Evolutionary conservation across 148 eudicot genomes (phyloP), one percentile per base, ranked within the genome.

Genomic region (Persicaria tinctoria): DNA sequence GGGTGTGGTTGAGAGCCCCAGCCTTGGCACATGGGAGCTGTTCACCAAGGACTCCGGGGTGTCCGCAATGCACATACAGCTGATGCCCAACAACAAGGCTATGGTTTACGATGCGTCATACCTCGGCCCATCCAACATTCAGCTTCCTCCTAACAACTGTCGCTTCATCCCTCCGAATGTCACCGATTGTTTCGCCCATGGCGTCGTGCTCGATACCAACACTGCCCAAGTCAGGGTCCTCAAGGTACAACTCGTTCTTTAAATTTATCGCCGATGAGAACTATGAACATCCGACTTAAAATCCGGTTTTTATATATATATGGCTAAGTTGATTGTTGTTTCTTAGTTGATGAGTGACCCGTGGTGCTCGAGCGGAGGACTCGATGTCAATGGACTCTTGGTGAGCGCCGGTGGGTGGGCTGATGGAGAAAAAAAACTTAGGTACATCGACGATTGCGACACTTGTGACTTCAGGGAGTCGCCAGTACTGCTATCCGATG

Each of bases 361-460:
- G 59, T 94, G 98, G 98, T 94, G 98, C 78, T 94, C 98, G 38
- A 81, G 89, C 11, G 98, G 98, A 69, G 93, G 96, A 7, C 81
- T 91, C 0, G 27, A 84, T 4, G 46, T 83, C 0, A 81, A 86
- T 5, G 98, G 98, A 16, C 76, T 47, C 68, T 81, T 94, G n/a
- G 60, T 94, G 63, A 82, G 81, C 56, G 82, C 91, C 4, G 98
- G 98, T 41, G 98, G 98, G 0, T 80, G 77, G 74, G 18, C 32
- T 1, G 89, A 83, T 8, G 97, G 97, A 10, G 79, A 51, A 44
- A 81, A 8, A 72, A 46, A 83, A 4, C 51, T 90, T 8, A 81
- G 97, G 69, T 73, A 78, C 63, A 69, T 87, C 5, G 8, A 20
- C 1, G 44, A 72, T 0, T 86, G 89, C 14, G 51, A 48, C 14